These are phyloP conservation scores for Thielaviopsis punctulata DNA, from an alignment of 2,329 filamentous ascomycete genomes.

Conservation along the genomic window DNA sequence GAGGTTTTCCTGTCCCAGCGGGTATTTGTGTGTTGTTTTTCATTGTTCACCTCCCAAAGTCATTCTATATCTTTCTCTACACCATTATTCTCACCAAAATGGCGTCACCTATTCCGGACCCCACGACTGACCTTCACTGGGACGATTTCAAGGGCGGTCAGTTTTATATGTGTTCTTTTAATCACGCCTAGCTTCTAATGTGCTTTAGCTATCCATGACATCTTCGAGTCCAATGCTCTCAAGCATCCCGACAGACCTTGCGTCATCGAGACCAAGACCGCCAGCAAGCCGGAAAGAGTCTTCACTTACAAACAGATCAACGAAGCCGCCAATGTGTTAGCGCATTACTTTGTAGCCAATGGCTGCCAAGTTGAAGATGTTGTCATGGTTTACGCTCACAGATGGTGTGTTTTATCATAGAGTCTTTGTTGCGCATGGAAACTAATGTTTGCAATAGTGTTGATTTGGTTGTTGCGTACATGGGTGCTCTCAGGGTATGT, in stretches of 20 bases:
- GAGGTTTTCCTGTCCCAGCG: slow-evolving; percentile 5
- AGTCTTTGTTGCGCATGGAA: not conserved
- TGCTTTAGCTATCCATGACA: slow-evolving; percentile 44
- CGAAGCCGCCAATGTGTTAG: slow-evolving; percentile 64
- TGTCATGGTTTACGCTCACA: slow-evolving; percentile 81
- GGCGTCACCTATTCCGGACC: slow-evolving; percentile 34
- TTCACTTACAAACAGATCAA: slow-evolving; percentile 82
- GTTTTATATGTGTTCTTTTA: not conserved
- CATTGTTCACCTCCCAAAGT: not conserved
- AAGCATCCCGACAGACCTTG: slow-evolving; percentile 44
- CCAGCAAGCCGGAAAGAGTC: slow-evolving; percentile 32
- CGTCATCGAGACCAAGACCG: slow-evolving; percentile 31
- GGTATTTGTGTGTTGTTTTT: not conserved
- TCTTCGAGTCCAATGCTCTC: slow-evolving; percentile 49
- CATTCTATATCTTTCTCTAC: not conserved
- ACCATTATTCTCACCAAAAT: slow-evolving; percentile 4
- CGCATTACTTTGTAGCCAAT: slow-evolving; percentile 58
- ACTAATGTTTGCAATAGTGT: slow-evolving; percentile 26
- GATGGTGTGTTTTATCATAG: slow-evolving; percentile 32
- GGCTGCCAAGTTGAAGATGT: slow-evolving; percentile 69
- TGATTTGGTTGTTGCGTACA: slow-evolving; percentile 47
- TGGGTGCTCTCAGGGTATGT: slow-evolving; percentile 43
- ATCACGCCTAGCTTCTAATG: not conserved
- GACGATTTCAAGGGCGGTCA: slow-evolving; percentile 37
- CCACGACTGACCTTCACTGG: slow-evolving; percentile 51